Evolutionary conservation across 1,139 yeast genomes (phyloP), one percentile per base, ranked within the genome.

Genomic region (Blastobotrys illinoisensis): DNA sequence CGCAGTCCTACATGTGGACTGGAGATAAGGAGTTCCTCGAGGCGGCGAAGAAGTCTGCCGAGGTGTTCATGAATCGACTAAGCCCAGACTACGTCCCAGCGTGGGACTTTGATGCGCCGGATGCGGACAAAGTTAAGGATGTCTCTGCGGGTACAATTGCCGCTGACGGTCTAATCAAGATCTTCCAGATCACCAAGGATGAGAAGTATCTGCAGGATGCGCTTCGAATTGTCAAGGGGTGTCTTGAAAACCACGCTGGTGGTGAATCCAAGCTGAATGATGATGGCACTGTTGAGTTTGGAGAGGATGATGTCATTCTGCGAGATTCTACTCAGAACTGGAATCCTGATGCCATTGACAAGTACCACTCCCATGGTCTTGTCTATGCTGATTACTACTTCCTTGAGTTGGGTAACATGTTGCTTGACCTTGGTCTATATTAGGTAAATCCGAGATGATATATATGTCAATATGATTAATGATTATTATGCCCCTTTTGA

Each of bases 51-150:
- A 55, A 57, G 14, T 49, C 63, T 13, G 58, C 64, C 1, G 65
- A 66, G 14, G 64, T 58, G 49, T 68, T 67, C 50, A 19, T 67
- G 18, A 50, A 61, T n/a, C 59, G 62, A 14, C 56, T 68, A 16
- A n/a, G 21, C 9, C 40, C 18, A 3, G 51, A 48, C 26, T 63
- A 58, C 18, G 68, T 66, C 3, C 69, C 69, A 4, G 54, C 58
- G 36, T 68, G 71, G 72, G 71, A 68, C 53, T 68, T 68, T 55
- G 67, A 64, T 55, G 70, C 71, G 13, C 71, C 71, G 6, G 60
- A 60, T 26, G 58, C 60, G 2, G 47, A 43, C 13, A 56, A 64
- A 20, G 54, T 59, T 48, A 62, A 63, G 53, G 71, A 68, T 51
- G 60, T 61, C 14, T 68, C 71, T 2, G 70, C 71, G 1, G 71